Percentiles rank a stretch among this genome's conserved stretches.
phyloP scores from a whole-genome alignment of 345 rosid genomes.

The Clarkia xantiana region DNA sequence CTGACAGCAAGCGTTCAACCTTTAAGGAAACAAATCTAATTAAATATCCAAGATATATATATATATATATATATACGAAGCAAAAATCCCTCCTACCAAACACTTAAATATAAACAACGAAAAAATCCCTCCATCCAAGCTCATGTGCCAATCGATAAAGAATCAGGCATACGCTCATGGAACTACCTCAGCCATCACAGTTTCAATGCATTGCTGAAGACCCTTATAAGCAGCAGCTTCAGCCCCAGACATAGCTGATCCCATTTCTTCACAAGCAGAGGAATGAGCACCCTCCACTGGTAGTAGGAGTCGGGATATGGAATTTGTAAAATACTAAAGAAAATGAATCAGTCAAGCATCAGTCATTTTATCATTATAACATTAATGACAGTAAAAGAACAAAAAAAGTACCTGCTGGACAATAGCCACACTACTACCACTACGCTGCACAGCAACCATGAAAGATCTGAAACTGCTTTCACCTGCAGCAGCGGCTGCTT shows the following conservation, averaged over 20 bases:
- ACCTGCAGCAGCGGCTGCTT: constrained; percentile 99
- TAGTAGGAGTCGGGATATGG: constrained; percentile 84
- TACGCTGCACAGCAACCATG: constrained; percentile 98
- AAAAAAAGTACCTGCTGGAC: constrained; percentile 55
- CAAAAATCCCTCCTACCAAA: no score
- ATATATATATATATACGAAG: no score
- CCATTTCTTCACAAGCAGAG: constrained; percentile 99
- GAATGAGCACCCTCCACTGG: constrained; percentile 99
- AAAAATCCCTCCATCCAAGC: no score
- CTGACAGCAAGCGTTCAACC: constrained; percentile 87
- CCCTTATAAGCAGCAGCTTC: constrained; percentile 98
- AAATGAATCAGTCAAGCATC: constrained; percentile 4
- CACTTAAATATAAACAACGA: no score
- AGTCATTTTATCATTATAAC: constrained; percentile 6
- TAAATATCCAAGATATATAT: no score
- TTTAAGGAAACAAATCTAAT: constrained; percentile 10
- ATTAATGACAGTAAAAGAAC: background rate
- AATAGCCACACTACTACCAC: constrained; percentile 95
- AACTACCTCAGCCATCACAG: constrained; percentile 98
- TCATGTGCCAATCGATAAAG: no score
- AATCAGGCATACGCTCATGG: background rate
- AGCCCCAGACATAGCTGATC: constrained; percentile 90
- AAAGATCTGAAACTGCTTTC: constrained; percentile 98
- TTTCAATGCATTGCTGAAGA: constrained; percentile 98
- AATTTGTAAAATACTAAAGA: constrained; percentile 78